Percentiles rank a stretch among this genome's conserved stretches.
phyloP scores from a whole-genome alignment of 192 early-diverging fungal species.

The Gamsiella multidivaricata region DNA sequence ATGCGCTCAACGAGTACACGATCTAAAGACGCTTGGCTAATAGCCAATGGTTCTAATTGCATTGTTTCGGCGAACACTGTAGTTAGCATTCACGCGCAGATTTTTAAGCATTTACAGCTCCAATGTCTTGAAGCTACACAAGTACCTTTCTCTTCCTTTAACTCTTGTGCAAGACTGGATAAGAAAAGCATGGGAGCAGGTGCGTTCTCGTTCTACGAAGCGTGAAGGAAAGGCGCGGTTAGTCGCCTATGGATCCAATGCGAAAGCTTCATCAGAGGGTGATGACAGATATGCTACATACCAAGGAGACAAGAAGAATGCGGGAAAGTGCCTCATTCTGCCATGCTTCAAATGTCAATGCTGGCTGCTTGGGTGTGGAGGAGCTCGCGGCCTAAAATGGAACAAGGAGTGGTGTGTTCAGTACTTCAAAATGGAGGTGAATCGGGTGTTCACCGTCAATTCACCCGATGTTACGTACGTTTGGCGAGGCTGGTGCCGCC shows the following conservation, averaged over 20 bases:
- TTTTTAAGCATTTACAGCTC: too few relatives aligned
- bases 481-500: background rate
- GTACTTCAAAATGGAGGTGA: background rate
- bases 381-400: conserved; percentile 14
- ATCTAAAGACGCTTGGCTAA: conserved; percentile 64
- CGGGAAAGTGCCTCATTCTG: conserved; percentile 83
- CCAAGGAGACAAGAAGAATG: conserved; percentile 84
- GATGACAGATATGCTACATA: conserved; percentile 52
- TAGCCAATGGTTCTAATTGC: conserved; percentile 56
- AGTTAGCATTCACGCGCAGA: too few relatives aligned
- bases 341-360: conserved; percentile 77
- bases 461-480: background rate
- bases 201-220: conserved; percentile 41
- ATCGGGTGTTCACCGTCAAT: background rate
- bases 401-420: too few relatives aligned
- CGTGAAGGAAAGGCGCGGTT: background rate
- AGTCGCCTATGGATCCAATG: background rate
- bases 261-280: too few relatives aligned
- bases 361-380: conserved; percentile 35
- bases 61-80: too few relatives aligned
- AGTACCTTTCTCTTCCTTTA: conserved; percentile 30
- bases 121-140: too few relatives aligned
- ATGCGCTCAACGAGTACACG: conserved; percentile 77
- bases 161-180: conserved; percentile 31
- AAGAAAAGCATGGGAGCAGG: conserved; percentile 28